phyloP scores from a whole-genome alignment of 768 basidiomycete species.

The Auriscalpium vulgare region DNA sequence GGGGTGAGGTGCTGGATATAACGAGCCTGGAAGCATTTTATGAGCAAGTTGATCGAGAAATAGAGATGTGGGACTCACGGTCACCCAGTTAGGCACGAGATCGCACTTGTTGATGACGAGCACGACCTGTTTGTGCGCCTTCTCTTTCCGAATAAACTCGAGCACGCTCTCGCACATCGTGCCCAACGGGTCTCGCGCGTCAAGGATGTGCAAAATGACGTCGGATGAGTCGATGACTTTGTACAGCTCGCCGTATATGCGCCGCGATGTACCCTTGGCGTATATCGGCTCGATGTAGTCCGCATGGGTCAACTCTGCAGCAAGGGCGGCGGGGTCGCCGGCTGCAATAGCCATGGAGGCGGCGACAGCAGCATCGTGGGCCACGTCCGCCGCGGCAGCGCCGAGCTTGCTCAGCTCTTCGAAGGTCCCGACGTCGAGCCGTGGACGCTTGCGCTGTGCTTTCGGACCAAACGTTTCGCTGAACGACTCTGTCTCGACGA shows the following conservation, averaged over 20 bases:
- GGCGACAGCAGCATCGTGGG: conserved; percentile 32
- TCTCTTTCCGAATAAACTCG: conserved; percentile 91
- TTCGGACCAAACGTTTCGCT: conserved; percentile 92
- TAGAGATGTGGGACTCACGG: conserved; percentile 43
- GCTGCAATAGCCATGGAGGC: conserved; percentile 43
- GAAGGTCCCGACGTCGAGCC: conserved; percentile 82
- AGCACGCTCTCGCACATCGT: conserved; percentile 93
- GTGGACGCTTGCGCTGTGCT: conserved; percentile 86
- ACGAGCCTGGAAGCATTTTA: conserved; percentile 53
- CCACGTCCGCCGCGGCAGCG: conserved; percentile 46
- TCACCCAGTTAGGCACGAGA: conserved; percentile 97
- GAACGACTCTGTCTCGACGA: conserved; percentile 95
- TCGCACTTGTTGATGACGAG: conserved; percentile 98
- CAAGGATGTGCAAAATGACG: conserved; percentile 89
- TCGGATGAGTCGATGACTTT: conserved; percentile 99
- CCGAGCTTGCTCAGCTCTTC: conserved; percentile 77
- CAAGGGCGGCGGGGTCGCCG: conserved; percentile 33
- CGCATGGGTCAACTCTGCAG: conserved; percentile 45
- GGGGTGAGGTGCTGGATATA: conserved; percentile 95
- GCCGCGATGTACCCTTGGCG: conserved; percentile 87
- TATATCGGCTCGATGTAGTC: conserved; percentile 88
- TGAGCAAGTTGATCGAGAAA: neutral
- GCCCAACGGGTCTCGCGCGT: conserved; percentile 92
- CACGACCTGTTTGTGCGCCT: conserved; percentile 94
- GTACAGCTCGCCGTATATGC: conserved; percentile 97